These are phyloP conservation scores for Candida sanyiensis DNA, from an alignment of 805 yeast species.

Conservation along the genomic window DNA sequence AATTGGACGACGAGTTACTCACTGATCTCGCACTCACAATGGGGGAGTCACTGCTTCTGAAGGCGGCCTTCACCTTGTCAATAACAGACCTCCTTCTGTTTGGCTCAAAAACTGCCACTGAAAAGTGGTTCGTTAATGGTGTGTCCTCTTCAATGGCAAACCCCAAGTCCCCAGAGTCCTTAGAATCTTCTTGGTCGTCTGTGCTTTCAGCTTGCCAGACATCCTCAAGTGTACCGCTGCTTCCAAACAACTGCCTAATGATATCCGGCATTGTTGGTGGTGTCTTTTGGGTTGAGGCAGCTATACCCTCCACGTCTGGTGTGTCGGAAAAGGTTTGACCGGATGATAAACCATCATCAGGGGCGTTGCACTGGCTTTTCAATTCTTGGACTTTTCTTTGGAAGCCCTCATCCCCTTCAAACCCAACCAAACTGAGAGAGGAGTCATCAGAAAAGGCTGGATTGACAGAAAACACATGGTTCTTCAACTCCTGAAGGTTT, in stretches of 20 bases:
- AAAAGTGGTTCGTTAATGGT: background rate
- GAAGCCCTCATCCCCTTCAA: too few species aligned
- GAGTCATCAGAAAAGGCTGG: slow-evolving; percentile 13
- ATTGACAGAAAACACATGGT: slow-evolving; percentile 4
- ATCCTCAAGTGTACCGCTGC: background rate
- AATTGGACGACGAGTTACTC: slow-evolving; percentile 11
- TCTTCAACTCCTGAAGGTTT: slow-evolving; percentile 11
- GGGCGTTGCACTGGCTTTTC: too few species aligned
- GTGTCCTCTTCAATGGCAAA: too few species aligned
- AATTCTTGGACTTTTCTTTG: too few species aligned
- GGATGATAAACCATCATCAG: slow-evolving; percentile 3
- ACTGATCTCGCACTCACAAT: slow-evolving; percentile 4
- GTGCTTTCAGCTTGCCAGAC: background rate
- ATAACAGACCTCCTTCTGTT: slow-evolving; percentile 10
- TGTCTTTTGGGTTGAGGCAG: background rate
- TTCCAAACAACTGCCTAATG: slow-evolving; percentile 1
- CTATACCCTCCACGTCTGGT: too few species aligned
- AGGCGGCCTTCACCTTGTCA: slow-evolving; percentile 13
- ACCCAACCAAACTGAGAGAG: too few species aligned
- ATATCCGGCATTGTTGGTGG: slow-evolving; percentile 1
- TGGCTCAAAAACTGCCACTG: background rate
- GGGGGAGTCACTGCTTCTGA: slow-evolving; percentile 4
- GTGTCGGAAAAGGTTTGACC: too few species aligned
- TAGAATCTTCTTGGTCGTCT: background rate
- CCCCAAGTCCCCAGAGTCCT: too few species aligned